Conservation (phyloP, 345 rosid genomes). For the Arabidopsis suecica region DNA sequence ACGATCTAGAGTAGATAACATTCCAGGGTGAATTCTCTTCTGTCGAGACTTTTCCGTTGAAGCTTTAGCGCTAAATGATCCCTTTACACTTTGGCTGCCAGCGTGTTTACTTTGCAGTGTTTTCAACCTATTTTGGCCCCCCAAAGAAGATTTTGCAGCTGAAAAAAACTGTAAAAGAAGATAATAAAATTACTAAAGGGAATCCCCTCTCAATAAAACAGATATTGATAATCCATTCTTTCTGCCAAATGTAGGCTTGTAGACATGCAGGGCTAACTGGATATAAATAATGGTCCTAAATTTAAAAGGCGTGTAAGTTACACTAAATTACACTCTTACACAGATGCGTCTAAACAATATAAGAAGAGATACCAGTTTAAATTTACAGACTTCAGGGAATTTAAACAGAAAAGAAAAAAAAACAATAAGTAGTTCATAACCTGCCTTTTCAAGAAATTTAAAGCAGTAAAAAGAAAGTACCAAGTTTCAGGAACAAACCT, state of each 20-base stretch:
- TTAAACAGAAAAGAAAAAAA: constrained; percentile 5
- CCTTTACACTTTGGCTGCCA: constrained; percentile 66
- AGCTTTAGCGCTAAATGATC: constrained; percentile 54
- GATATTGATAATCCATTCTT: constrained; percentile 12
- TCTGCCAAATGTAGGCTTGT: constrained; percentile 25
- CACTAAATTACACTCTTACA: background rate
- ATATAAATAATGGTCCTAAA: background rate
- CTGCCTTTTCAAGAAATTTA: background rate
- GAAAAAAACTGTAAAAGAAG: constrained; percentile 52
- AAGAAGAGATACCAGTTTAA: constrained; percentile 9
- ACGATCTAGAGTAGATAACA: constrained; percentile 79
- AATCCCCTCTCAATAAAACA: constrained; percentile 12
- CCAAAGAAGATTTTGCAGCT: constrained; percentile 51
- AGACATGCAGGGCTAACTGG: constrained; percentile 11
- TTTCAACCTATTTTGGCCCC: constrained; percentile 54
- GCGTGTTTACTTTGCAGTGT: constrained; percentile 53
- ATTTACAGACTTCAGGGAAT: background rate
- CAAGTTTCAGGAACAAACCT: constrained; percentile 52
- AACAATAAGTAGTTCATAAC: background rate
- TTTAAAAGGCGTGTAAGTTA: constrained; percentile 1
- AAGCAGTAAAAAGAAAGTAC: constrained; percentile 6
- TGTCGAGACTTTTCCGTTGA: constrained; percentile 59
- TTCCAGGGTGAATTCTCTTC: constrained; percentile 87
- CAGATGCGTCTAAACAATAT: constrained; percentile 15
- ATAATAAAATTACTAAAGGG: constrained; percentile 17